Base-by-base conservation (phyloP, 257 asterid genomes). In the Phtheirospermum japonicum region DNA sequence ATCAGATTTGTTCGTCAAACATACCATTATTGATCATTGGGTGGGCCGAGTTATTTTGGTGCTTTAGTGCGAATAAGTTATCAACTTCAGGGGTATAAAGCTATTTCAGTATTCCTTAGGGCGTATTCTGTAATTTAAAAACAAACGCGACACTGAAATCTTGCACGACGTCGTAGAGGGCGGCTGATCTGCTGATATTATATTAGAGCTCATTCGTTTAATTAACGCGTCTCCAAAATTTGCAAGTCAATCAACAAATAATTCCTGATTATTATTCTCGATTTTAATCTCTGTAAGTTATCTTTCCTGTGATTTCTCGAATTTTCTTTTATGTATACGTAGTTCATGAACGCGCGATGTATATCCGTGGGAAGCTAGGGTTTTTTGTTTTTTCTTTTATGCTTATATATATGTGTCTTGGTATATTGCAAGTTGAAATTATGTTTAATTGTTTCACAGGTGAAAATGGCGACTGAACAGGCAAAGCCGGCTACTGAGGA, bases 391-490 rank as follows among this genome's bases (percentile, higher is more conserved):
- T 66, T 28, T 46, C 53, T 66, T 49, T 52, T 9, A 3, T 31
- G 19, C 37, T 59, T 18, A 10, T 32, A 8, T 6, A 10, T 52
- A 19, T 57, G 42, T 60, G 12, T n/a, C 13, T 57, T 28, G 19
- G 12, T 48, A 8, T 23, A 23, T 23, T 23, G 28, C 3, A 23
- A 23, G 28, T 63, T 39, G 14, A 34, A 57, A 31, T 40, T 48
- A 8, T 31, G 61, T 56, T 58, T n/a, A 36, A 33, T 60, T 56
- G 39, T 16, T 11, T 57, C 26, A 11, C 59, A 69, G 73, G 37
- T 39, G 60, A 65, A n/a, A 61, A 84, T 87, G 95, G 83, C 90
- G 39, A 75, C 94, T 18, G 95, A 85, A 65, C 88, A 82, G 69
- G 82, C 88, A 30, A 85, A 82, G 75, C 73, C 83, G 18, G 83